Evolutionary conservation across 331 rosid species (phyloP), one percentile per base, ranked within the genome.

Genomic region (Cydonia oblonga): DNA sequence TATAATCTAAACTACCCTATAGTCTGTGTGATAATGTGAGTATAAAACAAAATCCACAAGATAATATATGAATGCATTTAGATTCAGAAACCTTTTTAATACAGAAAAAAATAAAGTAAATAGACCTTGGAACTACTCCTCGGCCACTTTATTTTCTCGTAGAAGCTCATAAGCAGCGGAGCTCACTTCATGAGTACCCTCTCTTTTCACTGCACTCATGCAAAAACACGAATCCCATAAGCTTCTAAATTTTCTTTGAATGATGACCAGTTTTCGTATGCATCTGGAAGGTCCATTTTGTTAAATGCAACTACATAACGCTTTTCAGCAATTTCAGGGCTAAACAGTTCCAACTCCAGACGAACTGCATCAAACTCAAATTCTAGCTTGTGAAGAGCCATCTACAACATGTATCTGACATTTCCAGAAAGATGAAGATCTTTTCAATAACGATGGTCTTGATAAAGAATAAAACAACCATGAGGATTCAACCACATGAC

Each of bases 251-350:
- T 86, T 70, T 85, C 84, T 84, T 84, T 87, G 86, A 90, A 93
- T 40, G 85, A 87, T 68, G 82, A 81, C 96, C 97, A 93, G 74
- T 85, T 89, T 79, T 89, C 90, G 64, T 80, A 79, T 46, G 92
- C 96, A 83, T 93, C 98, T n/a, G 92, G 97, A 83, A 91, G 96
- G 79, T 93, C 98, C 96, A 93, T 91, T 78, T 93, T 91, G 79
- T 93, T 91, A 75, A 82, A 91, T 38, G 92, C 96, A 76, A 93
- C 97, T 52, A 93, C 59, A 76, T 71, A 91, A 79, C 92, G 96
- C 84, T 93, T 93, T 80, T 89, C 96, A 75, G 96, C 87, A 71
- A 91, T 81, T 83, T 93, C 96, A 64, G 97, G 98, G 82, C 85
- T 89, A 69, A 91, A 93, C 68, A 91, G 83, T 69, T 88, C 95